Evolutionary conservation across 1,284 basidiomycete species (phyloP), one percentile per base, ranked within the genome.

Genomic region (Ceratobasidium sp.): DNA sequence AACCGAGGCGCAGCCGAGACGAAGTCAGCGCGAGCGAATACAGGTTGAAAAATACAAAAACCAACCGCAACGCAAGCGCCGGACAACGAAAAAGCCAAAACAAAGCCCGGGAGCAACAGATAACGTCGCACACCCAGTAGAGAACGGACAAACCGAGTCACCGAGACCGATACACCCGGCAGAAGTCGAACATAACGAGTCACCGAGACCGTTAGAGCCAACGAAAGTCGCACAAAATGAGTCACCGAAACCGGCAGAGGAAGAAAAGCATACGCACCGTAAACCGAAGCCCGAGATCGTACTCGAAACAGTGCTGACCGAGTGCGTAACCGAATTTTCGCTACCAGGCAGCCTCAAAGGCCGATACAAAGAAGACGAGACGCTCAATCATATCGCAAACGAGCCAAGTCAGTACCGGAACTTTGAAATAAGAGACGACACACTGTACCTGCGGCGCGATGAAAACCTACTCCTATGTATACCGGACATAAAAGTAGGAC

Each of bases 401-500:
- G n/a, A n/a, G n/a, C n/a, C n/a, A n/a, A n/a, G n/a, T n/a, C n/a
- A n/a, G n/a, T n/a, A n/a, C n/a, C n/a, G n/a, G n/a, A n/a, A n/a
- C n/a, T n/a, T n/a, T n/a, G n/a, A n/a, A n/a, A n/a, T n/a, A n/a
- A n/a, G n/a, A n/a, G n/a, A n/a, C n/a, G n/a, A n/a, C n/a, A n/a
- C n/a, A n/a, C n/a, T n/a, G n/a, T n/a, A n/a, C n/a, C n/a, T n/a
- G n/a, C n/a, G n/a, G n/a, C n/a, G n/a, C n/a, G n/a, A n/a, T n/a
- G n/a, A n/a, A n/a, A n/a, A n/a, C n/a, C n/a, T n/a, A n/a, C n/a
- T n/a, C n/a, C n/a, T n/a, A n/a, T n/a, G n/a, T n/a, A 87, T 56
- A 6, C 86, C 86, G 0, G 80, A 83, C 3, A 59, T 84, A 3
- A 33, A 0, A 7, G 33, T 79, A 7, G 20, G 26, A 2, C 33